These are phyloP conservation scores for Oryza glaberrima DNA, from an alignment of 176 grass and related monocot genomes.

Conservation along the genomic window DNA sequence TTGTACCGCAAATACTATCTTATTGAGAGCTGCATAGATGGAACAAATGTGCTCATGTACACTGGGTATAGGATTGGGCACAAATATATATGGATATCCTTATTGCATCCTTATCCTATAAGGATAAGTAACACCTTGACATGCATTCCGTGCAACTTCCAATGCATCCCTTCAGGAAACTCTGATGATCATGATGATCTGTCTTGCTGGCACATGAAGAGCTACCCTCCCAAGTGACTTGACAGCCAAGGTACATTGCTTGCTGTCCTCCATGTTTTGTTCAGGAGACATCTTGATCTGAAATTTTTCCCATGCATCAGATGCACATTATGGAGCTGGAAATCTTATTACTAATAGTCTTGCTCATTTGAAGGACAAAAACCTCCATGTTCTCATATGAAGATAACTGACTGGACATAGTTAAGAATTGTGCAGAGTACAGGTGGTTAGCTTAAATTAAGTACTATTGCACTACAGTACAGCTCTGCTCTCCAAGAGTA, in stretches of 20 bases:
- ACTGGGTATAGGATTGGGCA: background rate
- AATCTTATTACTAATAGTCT: too few relatives aligned
- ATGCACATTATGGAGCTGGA: background rate
- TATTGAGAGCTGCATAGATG: background rate
- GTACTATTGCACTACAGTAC: background rate
- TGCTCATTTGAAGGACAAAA: background rate
- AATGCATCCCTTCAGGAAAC: background rate
- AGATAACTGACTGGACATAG: background rate
- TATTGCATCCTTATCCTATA: background rate
- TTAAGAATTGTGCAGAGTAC: background rate
- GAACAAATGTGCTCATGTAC: background rate
- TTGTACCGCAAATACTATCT: background rate
- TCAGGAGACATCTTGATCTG: background rate
- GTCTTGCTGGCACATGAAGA: background rate
- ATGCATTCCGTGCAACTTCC: background rate
- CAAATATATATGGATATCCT: background rate
- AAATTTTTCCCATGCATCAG: background rate
- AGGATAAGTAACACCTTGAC: background rate
- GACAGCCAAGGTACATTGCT: background rate
- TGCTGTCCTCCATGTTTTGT: background rate
- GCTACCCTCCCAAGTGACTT: background rate
- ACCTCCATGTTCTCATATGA: background rate
- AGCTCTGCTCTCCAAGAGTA: background rate
- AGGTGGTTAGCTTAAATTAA: conserved; percentile 19
- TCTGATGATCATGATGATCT: background rate